These are phyloP conservation scores for Phytopythium oedochilum DNA, from an alignment of 352 stramenopile species.

Conservation along the genomic window DNA sequence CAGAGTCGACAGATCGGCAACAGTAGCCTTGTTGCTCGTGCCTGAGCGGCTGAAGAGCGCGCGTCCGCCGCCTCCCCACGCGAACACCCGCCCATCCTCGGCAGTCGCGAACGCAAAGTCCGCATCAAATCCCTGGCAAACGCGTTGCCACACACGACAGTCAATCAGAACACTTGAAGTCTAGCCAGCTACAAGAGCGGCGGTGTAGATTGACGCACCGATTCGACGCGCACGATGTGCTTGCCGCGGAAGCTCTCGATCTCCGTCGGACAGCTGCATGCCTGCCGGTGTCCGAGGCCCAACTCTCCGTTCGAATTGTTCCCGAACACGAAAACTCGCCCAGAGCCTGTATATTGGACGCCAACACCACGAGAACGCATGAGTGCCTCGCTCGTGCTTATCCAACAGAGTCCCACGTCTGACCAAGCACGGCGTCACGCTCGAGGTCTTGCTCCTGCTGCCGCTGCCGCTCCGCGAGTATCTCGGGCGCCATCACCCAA, in stretches of 20 bases:
- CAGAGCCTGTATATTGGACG: conserved; percentile 19
- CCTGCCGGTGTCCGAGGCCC: conserved; percentile 42
- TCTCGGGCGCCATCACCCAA: conserved; percentile 60
- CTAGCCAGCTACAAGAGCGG: too few relatives aligned
- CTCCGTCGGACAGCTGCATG: conserved; percentile 38
- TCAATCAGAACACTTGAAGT: neutral
- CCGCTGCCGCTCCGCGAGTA: conserved; percentile 26
- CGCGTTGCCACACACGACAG: neutral
- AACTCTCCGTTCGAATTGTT: conserved; percentile 64
- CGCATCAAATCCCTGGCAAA: conserved; percentile 51
- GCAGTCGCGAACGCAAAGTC: conserved; percentile 80
- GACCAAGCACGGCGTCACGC: conserved; percentile 40
- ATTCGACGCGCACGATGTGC: conserved; percentile 38
- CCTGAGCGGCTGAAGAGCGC: conserved; percentile 23
- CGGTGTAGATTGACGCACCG: conserved; percentile 15
- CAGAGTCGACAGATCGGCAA: neutral
- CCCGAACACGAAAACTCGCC: conserved; percentile 64
- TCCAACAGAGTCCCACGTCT: too few relatives aligned
- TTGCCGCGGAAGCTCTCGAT: conserved; percentile 46
- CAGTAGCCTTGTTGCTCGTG: neutral
- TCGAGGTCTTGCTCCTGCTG: conserved; percentile 29
- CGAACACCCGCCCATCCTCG: conserved; percentile 77
- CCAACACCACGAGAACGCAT: too few relatives aligned
- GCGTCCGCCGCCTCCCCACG: conserved; percentile 79
- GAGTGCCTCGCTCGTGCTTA: too few relatives aligned